Base-by-base conservation (phyloP, 2,329 filamentous ascomycete species). In the Fusarium haematococcum region DNA sequence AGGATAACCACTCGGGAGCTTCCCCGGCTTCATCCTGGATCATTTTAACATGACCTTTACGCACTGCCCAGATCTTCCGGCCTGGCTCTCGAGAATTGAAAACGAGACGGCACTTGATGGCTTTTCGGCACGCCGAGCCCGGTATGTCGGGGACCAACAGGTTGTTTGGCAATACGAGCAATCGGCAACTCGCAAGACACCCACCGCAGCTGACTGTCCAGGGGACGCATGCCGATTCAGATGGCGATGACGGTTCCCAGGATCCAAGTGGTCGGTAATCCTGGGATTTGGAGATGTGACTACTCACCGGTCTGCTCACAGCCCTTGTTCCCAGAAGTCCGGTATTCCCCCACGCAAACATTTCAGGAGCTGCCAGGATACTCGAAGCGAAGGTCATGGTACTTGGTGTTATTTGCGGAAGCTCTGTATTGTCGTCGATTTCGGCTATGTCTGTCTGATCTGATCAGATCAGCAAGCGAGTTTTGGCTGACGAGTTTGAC, bases 291-390 rank as follows among this genome's bases (percentile, higher is more conserved):
- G 54, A 74, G 39, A 74, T 74, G 67, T 69, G 73, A 75, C 73
- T 71, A 67, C 73, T 75, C 73, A 75, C 73, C 73, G 73, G 73
- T 75, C 73, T 73, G 37, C 59, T 41, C 75, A 63, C 59, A 70
- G 65, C 72, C 72, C 72, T 75, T 75, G 72, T 68, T 75, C 59
- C 72, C 69, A 70, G 43, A 70, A 65, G 50, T 25, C 63, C 37
- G 72, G 72, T 73, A 73, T 60, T 70, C 69, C 72, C 71, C 72
- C 72, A 75, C 72, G 60, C 37, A 60, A 52, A 56, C 48, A 64
- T 52, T 64, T n/a, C 50, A 73, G 69, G 63, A 70, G 50, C 57
- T 64, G 43, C 59, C 66, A 61, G 59, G 27, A 75, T 73, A 65
- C 48, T 37, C 54, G 37, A 68, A 59, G 41, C 58, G 48, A 68